Conservation (phyloP, 2,329 filamentous ascomycete genomes). For the Pseudocercospora cruenta region DNA sequence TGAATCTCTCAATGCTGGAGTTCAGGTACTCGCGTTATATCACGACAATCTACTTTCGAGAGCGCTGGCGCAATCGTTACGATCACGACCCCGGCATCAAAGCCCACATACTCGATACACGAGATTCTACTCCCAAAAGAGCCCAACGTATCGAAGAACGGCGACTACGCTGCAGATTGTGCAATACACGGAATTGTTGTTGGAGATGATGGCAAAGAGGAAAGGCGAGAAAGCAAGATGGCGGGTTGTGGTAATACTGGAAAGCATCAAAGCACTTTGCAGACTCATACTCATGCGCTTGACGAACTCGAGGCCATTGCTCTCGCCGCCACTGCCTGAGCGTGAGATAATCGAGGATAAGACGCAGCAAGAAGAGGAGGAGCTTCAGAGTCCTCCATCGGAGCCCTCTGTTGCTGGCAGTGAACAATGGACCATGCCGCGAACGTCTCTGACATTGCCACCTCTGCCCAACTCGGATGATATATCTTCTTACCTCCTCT, state of each 20-base stretch:
- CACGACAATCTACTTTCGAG: constrained; percentile 84
- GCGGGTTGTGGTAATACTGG: constrained; percentile 83
- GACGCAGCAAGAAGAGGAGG: constrained; percentile 36
- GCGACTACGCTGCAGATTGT: constrained; percentile 85
- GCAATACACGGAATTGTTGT: constrained; percentile 92
- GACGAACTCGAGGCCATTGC: constrained; percentile 79
- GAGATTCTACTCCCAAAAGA: constrained; percentile 64
- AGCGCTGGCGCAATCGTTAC: constrained; percentile 59
- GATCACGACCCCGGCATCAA: constrained; percentile 49
- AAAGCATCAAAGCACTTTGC: constrained; percentile 84
- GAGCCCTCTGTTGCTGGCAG: constrained; percentile 45
- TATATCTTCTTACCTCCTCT: constrained; percentile 83
- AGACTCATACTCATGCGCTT: constrained; percentile 77
- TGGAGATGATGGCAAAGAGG: constrained; percentile 94
- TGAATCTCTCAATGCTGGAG: constrained; percentile 77
- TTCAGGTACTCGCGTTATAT: constrained; percentile 88
- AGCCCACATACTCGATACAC: constrained; percentile 67
- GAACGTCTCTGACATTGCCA: constrained; percentile 84
- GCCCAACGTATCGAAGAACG: constrained; percentile 75
- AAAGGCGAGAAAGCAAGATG: constrained; percentile 80
- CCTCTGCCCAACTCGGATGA: constrained; percentile 79
- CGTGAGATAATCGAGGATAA: constrained; percentile 69
- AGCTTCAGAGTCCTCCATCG: constrained; percentile 51
- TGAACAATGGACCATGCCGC: constrained; percentile 82
- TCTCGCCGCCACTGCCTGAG: constrained; percentile 83